Conservation (phyloP, 805 yeast genomes). For the Starmerella floricola region DNA sequence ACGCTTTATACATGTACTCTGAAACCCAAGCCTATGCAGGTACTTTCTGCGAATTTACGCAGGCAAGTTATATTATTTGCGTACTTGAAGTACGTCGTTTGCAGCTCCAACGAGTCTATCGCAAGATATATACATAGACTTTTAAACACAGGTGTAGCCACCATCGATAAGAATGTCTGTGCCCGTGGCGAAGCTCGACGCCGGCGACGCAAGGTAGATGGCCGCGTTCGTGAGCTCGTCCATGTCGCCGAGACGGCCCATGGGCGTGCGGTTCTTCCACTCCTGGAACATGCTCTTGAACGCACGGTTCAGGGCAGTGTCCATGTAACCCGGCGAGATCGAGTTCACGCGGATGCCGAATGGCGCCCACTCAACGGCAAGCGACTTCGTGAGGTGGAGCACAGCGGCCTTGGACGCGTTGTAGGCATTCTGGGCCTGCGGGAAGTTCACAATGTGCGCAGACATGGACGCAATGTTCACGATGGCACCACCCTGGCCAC, state of each 20-base stretch:
- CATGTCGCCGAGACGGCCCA: constrained; percentile 60
- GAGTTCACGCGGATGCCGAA: constrained; percentile 55
- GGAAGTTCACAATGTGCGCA: constrained; percentile 59
- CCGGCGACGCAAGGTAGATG: constrained; percentile 48
- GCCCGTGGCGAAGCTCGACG: constrained; percentile 53
- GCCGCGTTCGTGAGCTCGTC: constrained; percentile 56
- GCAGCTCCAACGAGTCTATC: too few species aligned
- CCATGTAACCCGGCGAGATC: constrained; percentile 58
- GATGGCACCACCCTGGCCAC: constrained; percentile 44
- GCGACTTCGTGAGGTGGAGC: constrained; percentile 51
- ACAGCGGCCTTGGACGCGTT: constrained; percentile 67
- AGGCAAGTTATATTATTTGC: too few species aligned
- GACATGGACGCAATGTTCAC: constrained; percentile 61
- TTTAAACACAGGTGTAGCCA: constrained; percentile 35
- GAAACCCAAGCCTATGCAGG: too few species aligned
- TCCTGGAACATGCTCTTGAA: constrained; percentile 40
- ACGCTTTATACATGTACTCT: too few species aligned
- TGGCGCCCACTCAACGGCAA: constrained; percentile 65
- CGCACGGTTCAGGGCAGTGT: constrained; percentile 54
- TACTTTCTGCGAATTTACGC: too few species aligned
- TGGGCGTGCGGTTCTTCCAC: constrained; percentile 55
- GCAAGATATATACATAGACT: neutral
- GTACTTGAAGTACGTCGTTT: too few species aligned
- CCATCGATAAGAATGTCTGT: constrained; percentile 58
- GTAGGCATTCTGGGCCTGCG: constrained; percentile 59